Evolutionary conservation across 805 yeast species (phyloP), one percentile per base, ranked within the genome.

Genomic region (Candida mattraensis): DNA sequence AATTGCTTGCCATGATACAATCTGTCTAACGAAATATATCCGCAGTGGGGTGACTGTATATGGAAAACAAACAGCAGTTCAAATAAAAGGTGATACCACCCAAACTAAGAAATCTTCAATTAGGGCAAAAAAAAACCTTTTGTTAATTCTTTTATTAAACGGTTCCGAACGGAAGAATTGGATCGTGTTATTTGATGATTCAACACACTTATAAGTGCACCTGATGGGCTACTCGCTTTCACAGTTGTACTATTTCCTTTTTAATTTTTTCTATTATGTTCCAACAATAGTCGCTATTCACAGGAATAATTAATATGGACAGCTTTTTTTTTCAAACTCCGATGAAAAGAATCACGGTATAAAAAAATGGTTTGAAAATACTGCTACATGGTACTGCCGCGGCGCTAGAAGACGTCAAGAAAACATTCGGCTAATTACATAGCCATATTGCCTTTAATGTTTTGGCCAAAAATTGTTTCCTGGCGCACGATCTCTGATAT

Each of bases 121-220:
- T 23, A 23, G n/a, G n/a, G n/a, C n/a, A n/a, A n/a, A n/a, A 22
- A 14, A n/a, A n/a, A n/a, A n/a, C 13, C 14, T 23, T 9, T 14
- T n/a, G 14, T 23, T 23, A 23, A 6, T 12, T 23, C 13, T 23
- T 12, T 6, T 9, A 23, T n/a, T n/a, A n/a, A n/a, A n/a, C 25
- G 25, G 25, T 23, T 6, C 5, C 13, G 25, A n/a, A 23, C 25
- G 25, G 25, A 23, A 23, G 25, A 23, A 23, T 23, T n/a, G 13
- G 17, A n/a, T n/a, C 12, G 17, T 20, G 5, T 14, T 28, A 14
- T n/a, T 22, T 27, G 19, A 18, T 27, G 35, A 37, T 22, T 27
- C 40, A 26, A 20, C 26, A 11, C 32, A 27, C n/a, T n/a, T 29
- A 28, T 37, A 37, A 31, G 36, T 31, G 40, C 31, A 24, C 21